These are phyloP conservation scores for Pseudonectria buxi DNA, from an alignment of 2,329 filamentous ascomycete species.

Conservation along the genomic window DNA sequence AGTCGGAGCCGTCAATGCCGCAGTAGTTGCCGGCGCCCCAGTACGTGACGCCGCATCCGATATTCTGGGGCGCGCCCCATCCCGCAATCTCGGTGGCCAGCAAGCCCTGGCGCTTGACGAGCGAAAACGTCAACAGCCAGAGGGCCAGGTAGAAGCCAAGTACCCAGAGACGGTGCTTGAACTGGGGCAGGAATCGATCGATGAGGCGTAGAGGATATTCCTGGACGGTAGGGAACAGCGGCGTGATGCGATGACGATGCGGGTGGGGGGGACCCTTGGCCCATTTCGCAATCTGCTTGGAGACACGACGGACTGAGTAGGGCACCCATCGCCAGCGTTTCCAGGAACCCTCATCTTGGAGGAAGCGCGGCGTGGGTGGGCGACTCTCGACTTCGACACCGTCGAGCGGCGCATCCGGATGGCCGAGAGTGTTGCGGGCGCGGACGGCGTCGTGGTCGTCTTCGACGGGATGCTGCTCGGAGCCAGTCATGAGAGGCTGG, in stretches of 20 bases:
- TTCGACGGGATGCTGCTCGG: conserved; percentile 23
- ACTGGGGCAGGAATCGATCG: conserved; percentile 54
- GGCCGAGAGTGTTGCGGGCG: conserved; percentile 13
- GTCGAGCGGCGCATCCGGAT: conserved; percentile 38
- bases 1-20: conserved; percentile 66
- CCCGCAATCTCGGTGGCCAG: conserved; percentile 54
- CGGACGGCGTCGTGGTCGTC: conserved; percentile 2
- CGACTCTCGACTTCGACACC: conserved; percentile 35
- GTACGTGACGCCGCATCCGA: conserved; percentile 62
- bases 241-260: conserved; percentile 41
- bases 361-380: conserved; percentile 51
- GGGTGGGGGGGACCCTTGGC: conserved; percentile 49
- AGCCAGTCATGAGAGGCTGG: conserved; percentile 33
- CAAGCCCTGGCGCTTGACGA: conserved; percentile 61
- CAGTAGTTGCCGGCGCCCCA: conserved; percentile 67
- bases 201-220: conserved; percentile 58
- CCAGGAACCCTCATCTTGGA: conserved; percentile 44
- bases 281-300: conserved; percentile 41
- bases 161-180: conserved; percentile 51
- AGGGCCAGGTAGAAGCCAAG: conserved; percentile 53
- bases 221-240: conserved; percentile 60
- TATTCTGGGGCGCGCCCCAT: conserved; percentile 58
- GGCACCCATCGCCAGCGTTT: conserved; percentile 54
- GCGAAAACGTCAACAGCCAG: conserved; percentile 64
- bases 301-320: conserved; percentile 43